phyloP scores from a whole-genome alignment of 2,329 filamentous ascomycete genomes.

The Trichoderma atroviride region DNA sequence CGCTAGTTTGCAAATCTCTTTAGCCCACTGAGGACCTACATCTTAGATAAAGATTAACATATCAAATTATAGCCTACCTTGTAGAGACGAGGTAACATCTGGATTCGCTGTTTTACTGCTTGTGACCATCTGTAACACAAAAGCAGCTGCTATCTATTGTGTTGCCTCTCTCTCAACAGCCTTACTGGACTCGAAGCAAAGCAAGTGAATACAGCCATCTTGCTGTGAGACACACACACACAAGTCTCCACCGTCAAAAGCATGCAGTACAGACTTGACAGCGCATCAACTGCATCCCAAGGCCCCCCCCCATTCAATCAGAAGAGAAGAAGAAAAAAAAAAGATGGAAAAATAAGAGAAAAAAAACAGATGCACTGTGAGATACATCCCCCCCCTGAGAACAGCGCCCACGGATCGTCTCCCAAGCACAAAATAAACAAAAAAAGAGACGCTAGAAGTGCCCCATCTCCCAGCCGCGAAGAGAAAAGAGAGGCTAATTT shows the following conservation, averaged over 20 bases:
- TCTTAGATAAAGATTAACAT: background rate
- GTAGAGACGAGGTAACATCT: background rate
- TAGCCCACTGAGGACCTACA: background rate
- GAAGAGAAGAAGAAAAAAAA: background rate
- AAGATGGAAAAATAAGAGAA: background rate
- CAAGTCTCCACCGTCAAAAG: conserved; percentile 1
- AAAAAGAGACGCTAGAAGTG: background rate
- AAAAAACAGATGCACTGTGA: conserved; percentile 13
- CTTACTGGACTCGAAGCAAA: background rate
- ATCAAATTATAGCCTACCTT: background rate
- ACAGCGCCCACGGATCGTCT: conserved; percentile 10
- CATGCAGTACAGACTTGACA: background rate
- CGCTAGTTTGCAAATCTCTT: background rate
- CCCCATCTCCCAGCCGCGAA: background rate
- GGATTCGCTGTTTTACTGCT: background rate
- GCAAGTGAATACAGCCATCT: too few relatives aligned
- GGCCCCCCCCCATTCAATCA: background rate
- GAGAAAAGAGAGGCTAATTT: background rate
- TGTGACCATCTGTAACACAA: background rate
- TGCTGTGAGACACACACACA: background rate
- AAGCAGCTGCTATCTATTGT: background rate
- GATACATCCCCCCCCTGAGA: conserved; percentile 25
- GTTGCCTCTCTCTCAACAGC: background rate
- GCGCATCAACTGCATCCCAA: conserved; percentile 8
- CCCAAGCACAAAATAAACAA: conserved; percentile 4